Evolutionary conservation across 1,284 basidiomycete species (phyloP).

Genomic region (Ganoderma multipileum): DNA sequence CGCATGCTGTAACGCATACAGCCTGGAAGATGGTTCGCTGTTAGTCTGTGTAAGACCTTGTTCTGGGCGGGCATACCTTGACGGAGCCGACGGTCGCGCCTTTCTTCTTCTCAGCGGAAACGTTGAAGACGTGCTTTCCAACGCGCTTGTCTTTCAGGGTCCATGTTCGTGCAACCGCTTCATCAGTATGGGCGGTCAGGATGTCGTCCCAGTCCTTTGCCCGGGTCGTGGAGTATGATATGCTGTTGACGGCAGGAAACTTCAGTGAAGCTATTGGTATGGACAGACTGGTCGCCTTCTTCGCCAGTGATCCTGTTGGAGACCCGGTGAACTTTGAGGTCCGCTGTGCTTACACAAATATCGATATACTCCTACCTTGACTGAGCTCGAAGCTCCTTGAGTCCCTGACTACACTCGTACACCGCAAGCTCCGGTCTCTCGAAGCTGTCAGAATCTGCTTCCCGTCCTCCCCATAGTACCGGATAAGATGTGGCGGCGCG

Average conservation of each 20-base stretch:
- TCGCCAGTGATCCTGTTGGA: slow-evolving; percentile 75
- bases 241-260: slow-evolving; percentile 76
- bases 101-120: slow-evolving; percentile 56
- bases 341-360: background rate
- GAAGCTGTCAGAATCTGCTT: slow-evolving; percentile 92
- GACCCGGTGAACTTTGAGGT: slow-evolving; percentile 1
- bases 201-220: slow-evolving; percentile 99
- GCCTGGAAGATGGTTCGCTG: slow-evolving; percentile 51
- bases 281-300: slow-evolving; percentile 84
- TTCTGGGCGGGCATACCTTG: slow-evolving; percentile 53
- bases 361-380: slow-evolving; percentile 65
- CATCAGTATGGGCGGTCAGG: slow-evolving; percentile 87
- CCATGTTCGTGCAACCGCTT: slow-evolving; percentile 86
- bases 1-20: slow-evolving; percentile 94
- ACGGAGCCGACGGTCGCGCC: slow-evolving; percentile 57
- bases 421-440: slow-evolving; percentile 87
- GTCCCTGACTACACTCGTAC: slow-evolving; percentile 92
- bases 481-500: slow-evolving; percentile 88
- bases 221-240: slow-evolving; percentile 83
- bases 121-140: slow-evolving; percentile 75
- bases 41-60: background rate
- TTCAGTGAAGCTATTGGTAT: slow-evolving; percentile 85
- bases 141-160: slow-evolving; percentile 83
- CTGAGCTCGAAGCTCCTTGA: slow-evolving; percentile 94
- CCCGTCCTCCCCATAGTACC: slow-evolving; percentile 96